These are phyloP conservation scores for Choanephora cucurbitarum DNA, from an alignment of 371 early-diverging fungal species.

Conservation along the genomic window DNA sequence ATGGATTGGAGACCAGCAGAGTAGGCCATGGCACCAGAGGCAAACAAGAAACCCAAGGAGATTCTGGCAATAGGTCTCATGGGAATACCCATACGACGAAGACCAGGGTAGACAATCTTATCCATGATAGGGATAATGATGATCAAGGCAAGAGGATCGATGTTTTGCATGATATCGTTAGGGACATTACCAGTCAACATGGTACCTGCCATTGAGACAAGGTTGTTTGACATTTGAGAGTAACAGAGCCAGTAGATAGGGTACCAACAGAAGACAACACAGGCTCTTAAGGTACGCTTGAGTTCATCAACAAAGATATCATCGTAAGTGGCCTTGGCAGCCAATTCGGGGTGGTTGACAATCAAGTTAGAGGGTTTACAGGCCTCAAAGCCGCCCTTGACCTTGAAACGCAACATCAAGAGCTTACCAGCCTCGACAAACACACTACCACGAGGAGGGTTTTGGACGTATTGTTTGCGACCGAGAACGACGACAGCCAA, in stretches of 20 bases:
- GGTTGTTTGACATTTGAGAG: conserved; percentile 74
- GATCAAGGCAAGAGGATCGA: conserved; percentile 68
- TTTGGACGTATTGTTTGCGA: conserved; percentile 58
- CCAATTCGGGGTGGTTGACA: conserved; percentile 34
- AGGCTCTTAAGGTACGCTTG: conserved; percentile 63
- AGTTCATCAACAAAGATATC: conserved; percentile 75
- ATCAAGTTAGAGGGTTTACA: conserved; percentile 47
- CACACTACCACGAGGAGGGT: conserved; percentile 63
- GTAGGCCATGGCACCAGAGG: conserved; percentile 69
- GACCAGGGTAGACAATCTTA: conserved; percentile 62
- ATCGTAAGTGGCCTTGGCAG: conserved; percentile 57
- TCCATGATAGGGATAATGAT: conserved; percentile 77
- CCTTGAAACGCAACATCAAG: conserved; percentile 24
- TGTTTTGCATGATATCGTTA: conserved; percentile 66
- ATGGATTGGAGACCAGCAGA: conserved; percentile 71
- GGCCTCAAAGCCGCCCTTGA: conserved; percentile 35
- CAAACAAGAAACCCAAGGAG: conserved; percentile 71
- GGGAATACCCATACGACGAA: conserved; percentile 63
- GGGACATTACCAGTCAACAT: conserved; percentile 70
- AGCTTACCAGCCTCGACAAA: conserved; percentile 45
- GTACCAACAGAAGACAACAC: conserved; percentile 72
- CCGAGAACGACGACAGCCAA: conserved; percentile 62
- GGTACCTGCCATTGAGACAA: conserved; percentile 71
- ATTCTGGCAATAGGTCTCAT: conserved; percentile 76
- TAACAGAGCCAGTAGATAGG: conserved; percentile 83